These are phyloP conservation scores for Hypoxylon intermedium DNA, from an alignment of 495 filamentous ascomycete species.

Conservation along the genomic window DNA sequence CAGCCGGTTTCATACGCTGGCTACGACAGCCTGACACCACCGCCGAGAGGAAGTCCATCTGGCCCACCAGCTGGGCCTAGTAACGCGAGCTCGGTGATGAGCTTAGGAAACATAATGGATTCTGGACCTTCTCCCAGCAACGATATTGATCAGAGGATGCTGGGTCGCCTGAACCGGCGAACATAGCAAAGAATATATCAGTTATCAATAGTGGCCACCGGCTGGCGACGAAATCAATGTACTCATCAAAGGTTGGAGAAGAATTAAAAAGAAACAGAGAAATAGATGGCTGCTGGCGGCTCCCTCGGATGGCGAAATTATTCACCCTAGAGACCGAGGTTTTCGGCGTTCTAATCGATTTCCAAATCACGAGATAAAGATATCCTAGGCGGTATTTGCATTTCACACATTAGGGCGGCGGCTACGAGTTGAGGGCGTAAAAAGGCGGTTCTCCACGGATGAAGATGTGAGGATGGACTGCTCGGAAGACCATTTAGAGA, in stretches of 20 bases:
- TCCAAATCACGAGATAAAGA: constrained; percentile 23
- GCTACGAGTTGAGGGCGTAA: constrained; percentile 35
- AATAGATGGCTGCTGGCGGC: constrained; percentile 40
- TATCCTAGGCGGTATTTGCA: constrained; percentile 35
- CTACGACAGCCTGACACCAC: constrained; percentile 36
- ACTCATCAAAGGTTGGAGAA: background rate
- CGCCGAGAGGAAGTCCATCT: constrained; percentile 38
- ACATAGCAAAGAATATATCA: constrained; percentile 9
- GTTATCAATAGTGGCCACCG: constrained; percentile 10
- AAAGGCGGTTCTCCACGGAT: constrained; percentile 14
- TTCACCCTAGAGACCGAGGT: constrained; percentile 7
- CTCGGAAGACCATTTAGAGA: constrained; percentile 30
- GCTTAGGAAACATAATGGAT: constrained; percentile 52
- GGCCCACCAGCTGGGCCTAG: constrained; percentile 32
- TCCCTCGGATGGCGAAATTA: constrained; percentile 17
- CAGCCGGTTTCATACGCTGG: constrained; percentile 32
- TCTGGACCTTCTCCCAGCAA: constrained; percentile 32
- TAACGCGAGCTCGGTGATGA: constrained; percentile 52
- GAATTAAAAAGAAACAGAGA: constrained; percentile 7
- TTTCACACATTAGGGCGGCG: constrained; percentile 29
- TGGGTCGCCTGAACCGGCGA: constrained; percentile 45
- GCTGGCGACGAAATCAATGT: constrained; percentile 20
- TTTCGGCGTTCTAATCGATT: constrained; percentile 32
- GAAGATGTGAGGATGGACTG: constrained; percentile 21
- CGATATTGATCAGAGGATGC: constrained; percentile 56